phyloP scores from a whole-genome alignment of 225 moss, liverwort and hornwort genomes.

The Rhytidiadelphus loreus region DNA sequence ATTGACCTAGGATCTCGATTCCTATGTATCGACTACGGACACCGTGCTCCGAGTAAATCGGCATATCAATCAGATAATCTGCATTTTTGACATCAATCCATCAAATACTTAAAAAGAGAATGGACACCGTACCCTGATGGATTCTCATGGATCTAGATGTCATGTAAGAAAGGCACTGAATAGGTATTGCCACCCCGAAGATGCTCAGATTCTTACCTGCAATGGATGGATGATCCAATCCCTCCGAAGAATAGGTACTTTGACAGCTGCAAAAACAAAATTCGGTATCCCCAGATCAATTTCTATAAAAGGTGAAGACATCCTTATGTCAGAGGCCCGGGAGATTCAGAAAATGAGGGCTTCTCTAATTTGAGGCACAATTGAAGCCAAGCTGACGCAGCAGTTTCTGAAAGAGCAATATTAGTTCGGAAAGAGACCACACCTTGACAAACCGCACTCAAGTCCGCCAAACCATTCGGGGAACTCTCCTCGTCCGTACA shows the following conservation, averaged over 20 bases:
- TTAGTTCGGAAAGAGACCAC: neutral
- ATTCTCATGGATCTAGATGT: neutral
- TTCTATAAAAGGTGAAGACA: neutral
- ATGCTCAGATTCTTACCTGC: conserved; percentile 47
- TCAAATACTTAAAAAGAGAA: neutral
- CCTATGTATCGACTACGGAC: neutral
- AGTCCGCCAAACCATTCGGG: conserved; percentile 69
- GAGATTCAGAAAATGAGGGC: neutral
- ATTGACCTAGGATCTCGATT: neutral
- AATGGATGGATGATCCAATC: conserved; percentile 99
- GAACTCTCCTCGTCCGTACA: conserved; percentile 85
- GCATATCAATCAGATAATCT: neutral
- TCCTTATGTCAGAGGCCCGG: neutral
- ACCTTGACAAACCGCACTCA: conserved; percentile 80
- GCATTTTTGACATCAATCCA: neutral
- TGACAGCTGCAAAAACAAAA: conserved; percentile 44
- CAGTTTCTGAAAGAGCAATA: neutral
- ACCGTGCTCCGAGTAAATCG: neutral
- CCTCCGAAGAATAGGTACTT: conserved; percentile 73
- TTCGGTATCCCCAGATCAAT: neutral
- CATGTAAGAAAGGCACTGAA: neutral
- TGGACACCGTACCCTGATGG: neutral
- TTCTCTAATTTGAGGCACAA: neutral
- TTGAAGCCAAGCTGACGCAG: neutral
- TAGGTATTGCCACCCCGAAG: neutral